Base-by-base conservation (phyloP, 495 filamentous ascomycete genomes). In the Hypomontagnella submonticulosa region DNA sequence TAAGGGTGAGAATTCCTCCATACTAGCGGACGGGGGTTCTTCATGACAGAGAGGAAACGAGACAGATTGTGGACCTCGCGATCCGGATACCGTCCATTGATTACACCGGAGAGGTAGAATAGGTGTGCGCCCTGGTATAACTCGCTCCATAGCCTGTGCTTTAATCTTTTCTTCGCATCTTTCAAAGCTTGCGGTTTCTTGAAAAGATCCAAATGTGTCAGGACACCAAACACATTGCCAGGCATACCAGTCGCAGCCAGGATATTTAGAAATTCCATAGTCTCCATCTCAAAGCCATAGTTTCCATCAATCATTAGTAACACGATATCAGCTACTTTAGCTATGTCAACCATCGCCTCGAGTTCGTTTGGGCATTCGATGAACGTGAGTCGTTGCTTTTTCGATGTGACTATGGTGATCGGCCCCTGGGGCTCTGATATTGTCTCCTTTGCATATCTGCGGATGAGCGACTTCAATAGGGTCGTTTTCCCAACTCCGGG, bases 211-310 rank as follows among this genome's bases (percentile, higher is more conserved):
- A 99, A 82, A 84, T 98, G 96, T 11, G 95, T 97, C 23, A 98
- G 83, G 48, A 99, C 93, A 23, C 96, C 96, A 72, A 98, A 98
- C 16, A 99, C 92, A 69, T 99, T 99, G 61, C 93, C 94, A 7
- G 95, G 95, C 92, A 99, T 96, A 74, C 95, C 95, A 51, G 90
- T 94, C 8, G 92, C 84, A 5, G 91, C 87, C 52, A 98, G 79
- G 41, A 96, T 88, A 69, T 97, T 97, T 71, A 99, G 76, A 67
- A 99, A 99, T 76, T 99, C 95, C 96, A 99, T 98, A 1, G 95
- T 99, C 80, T 99, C 95, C 95, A 99, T 99, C 79, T 99, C 95
- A 70, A 98, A 99, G 2, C 95, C 95, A 73, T 88, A 99, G 78
- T 97, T 97, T 34, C 93, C 96, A 73, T 99, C 95, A 60, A 99